A percentile compares a stretch with the other conserved stretches of the same genome.
phyloP scores from a whole-genome alignment of 805 yeast genomes.

The Barnettozyma pratensis region DNA sequence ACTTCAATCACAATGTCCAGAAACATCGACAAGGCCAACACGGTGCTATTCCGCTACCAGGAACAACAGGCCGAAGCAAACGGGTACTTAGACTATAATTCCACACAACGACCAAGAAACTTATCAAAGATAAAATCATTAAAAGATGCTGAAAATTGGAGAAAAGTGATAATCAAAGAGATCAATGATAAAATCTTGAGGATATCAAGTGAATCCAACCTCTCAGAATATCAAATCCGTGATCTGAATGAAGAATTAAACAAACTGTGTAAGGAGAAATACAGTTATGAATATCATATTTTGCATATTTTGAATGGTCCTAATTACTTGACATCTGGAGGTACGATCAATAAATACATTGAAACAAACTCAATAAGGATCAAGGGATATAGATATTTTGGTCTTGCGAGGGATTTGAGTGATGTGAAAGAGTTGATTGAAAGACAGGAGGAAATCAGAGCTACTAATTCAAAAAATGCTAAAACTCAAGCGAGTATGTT shows the following conservation, averaged over 20 bases:
- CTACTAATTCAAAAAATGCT: slow-evolving; percentile 12
- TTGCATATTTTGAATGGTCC: slow-evolving; percentile 63
- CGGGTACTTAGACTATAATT: slow-evolving; percentile 53
- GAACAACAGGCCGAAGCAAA: slow-evolving; percentile 53
- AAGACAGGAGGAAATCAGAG: slow-evolving; percentile 25
- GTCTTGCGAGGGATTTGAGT: slow-evolving; percentile 75
- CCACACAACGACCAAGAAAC: slow-evolving; percentile 55
- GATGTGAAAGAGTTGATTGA: slow-evolving; percentile 54
- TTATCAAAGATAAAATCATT: slow-evolving; percentile 48
- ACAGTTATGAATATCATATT: slow-evolving; percentile 77
- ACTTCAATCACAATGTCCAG: slow-evolving; percentile 46
- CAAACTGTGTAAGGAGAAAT: slow-evolving; percentile 57
- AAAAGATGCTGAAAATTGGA: slow-evolving; percentile 67
- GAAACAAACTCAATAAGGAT: slow-evolving; percentile 17
- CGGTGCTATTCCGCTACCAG: slow-evolving; percentile 60
- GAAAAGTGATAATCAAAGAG: slow-evolving; percentile 57
- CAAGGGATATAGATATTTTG: slow-evolving; percentile 53
- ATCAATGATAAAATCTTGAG: slow-evolving; percentile 54
- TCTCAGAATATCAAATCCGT: slow-evolving; percentile 58
- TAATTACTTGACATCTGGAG: slow-evolving; percentile 39
- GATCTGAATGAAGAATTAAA: slow-evolving; percentile 74
- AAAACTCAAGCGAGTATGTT: slow-evolving; percentile 15
- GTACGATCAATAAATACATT: slow-evolving; percentile 10
- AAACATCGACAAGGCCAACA: slow-evolving; percentile 71
- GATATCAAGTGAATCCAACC: slow-evolving; percentile 51